Evolutionary conservation across 805 yeast genomes (phyloP), one percentile per base, ranked within the genome.

Genomic region (Monosporozyma siamensis): DNA sequence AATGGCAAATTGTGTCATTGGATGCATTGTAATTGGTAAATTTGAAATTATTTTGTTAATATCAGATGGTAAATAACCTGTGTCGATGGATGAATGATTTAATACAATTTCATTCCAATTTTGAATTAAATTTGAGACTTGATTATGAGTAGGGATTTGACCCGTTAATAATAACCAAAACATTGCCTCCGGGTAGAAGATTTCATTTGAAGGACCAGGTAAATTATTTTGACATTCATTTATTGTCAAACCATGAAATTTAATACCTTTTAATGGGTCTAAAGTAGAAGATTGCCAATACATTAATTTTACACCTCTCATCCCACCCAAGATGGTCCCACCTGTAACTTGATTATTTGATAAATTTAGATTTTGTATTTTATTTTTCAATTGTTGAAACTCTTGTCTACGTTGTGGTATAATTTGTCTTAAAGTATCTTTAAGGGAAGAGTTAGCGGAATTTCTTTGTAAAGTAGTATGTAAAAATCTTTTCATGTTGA

Each of bases 251-350:
- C 88, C 88, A 65, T 83, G 84, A 72, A 83, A 83, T 44, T 80
- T 75, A 58, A 83, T 83, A 29, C 92, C 92, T 56, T 75, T 77
- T 42, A 76, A 69, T 42, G 90, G 80, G 60, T 83, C 90, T 52
- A 83, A 75, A 36, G 75, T 78, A 11, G 89, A 80, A 43, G 87
- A 80, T 58, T 82, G 88, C 92, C 92, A 83, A 44, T 81, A 77
- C 59, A 83, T 69, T 41, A 82, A 75, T 59, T 74, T 74, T 61
- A 78, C 72, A 41, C 89, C 89, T 59, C 90, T 73, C 90, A 83
- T 83, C 48, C 92, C 90, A 52, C 89, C 89, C 31, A 74, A 46
- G 9, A 72, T 52, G 27, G 67, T 63, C 15, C 66, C 68, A 14
- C 74, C 69, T 6, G 72, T 65, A 32, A 71, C 58, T 10, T 67